These are phyloP conservation scores for Phytopythium kandeliae DNA, from an alignment of 352 stramenopile species.

Conservation along the genomic window DNA sequence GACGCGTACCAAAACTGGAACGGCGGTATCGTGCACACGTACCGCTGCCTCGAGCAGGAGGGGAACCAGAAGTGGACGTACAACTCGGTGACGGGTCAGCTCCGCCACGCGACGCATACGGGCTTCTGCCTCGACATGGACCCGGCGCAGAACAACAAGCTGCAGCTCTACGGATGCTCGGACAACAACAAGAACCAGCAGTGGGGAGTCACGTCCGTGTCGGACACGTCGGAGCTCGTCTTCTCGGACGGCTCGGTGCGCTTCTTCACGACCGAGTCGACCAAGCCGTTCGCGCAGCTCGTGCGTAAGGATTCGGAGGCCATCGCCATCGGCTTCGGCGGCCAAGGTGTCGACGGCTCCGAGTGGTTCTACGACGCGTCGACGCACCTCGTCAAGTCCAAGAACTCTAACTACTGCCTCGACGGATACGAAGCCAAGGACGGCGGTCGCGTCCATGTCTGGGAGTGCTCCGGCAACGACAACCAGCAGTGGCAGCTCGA, in stretches of 20 bases:
- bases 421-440: slow-evolving; percentile 56
- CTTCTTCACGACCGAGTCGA: slow-evolving; percentile 35
- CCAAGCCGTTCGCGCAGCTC: slow-evolving; percentile 31
- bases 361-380: slow-evolving; percentile 37
- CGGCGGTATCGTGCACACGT: slow-evolving; percentile 49
- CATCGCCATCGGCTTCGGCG: slow-evolving; percentile 19
- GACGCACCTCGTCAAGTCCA: slow-evolving; percentile 32
- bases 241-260: slow-evolving; percentile 23
- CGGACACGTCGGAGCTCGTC: slow-evolving; percentile 5
- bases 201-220: slow-evolving; percentile 21
- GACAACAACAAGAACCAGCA: slow-evolving; percentile 51
- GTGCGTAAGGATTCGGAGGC: slow-evolving; percentile 19
- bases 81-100: slow-evolving; percentile 33
- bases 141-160: slow-evolving; percentile 33
- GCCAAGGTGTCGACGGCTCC: slow-evolving; percentile 15
- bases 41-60: slow-evolving; percentile 42
- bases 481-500: slow-evolving; percentile 47
- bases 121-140: slow-evolving; percentile 61
- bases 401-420: slow-evolving; percentile 43
- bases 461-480: slow-evolving; percentile 24
- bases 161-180: slow-evolving; percentile 57
- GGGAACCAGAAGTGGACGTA: slow-evolving; percentile 66
- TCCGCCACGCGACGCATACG: slow-evolving; percentile 35
- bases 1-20: slow-evolving; percentile 47
- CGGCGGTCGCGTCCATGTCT: slow-evolving; percentile 43